These are phyloP conservation scores for Musa troglodytarum DNA, from an alignment of 176 grass and related monocot genomes.

Conservation along the genomic window DNA sequence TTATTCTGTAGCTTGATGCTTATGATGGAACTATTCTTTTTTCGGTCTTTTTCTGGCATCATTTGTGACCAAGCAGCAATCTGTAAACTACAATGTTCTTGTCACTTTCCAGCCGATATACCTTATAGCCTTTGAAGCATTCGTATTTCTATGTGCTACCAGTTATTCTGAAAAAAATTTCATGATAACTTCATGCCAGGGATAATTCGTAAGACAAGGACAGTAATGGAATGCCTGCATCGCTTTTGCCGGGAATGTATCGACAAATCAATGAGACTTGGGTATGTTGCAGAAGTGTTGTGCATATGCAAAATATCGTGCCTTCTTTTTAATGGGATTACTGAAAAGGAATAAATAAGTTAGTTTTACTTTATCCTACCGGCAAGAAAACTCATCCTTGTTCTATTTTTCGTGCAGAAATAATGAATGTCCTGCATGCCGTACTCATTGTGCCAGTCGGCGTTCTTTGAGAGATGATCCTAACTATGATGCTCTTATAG, in stretches of 20 bases:
- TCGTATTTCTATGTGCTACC: background rate
- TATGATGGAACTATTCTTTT: no score
- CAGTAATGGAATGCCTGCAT: conserved; percentile 82
- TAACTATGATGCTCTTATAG: conserved; percentile 77
- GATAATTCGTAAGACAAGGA: conserved; percentile 79
- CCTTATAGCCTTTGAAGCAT: background rate
- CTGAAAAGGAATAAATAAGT: no score
- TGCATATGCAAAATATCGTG: no score
- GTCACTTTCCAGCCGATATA: background rate
- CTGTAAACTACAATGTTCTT: no score
- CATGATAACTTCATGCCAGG: conserved; percentile 33
- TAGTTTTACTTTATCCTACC: background rate
- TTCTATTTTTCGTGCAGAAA: conserved; percentile 35
- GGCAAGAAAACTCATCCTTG: background rate
- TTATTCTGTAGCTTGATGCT: no score
- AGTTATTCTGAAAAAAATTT: background rate
- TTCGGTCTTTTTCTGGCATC: no score
- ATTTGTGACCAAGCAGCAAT: no score
- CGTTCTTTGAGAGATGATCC: conserved; percentile 84
- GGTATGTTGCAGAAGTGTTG: conserved; percentile 24
- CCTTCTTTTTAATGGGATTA: no score
- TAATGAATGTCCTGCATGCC: conserved; percentile 80
- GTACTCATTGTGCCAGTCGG: conserved; percentile 84
- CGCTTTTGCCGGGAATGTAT: conserved; percentile 83
- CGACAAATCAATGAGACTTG: conserved; percentile 86